Evolutionary conservation across 495 filamentous ascomycete species (phyloP).

Genomic region (Penicillium cinerascens): DNA sequence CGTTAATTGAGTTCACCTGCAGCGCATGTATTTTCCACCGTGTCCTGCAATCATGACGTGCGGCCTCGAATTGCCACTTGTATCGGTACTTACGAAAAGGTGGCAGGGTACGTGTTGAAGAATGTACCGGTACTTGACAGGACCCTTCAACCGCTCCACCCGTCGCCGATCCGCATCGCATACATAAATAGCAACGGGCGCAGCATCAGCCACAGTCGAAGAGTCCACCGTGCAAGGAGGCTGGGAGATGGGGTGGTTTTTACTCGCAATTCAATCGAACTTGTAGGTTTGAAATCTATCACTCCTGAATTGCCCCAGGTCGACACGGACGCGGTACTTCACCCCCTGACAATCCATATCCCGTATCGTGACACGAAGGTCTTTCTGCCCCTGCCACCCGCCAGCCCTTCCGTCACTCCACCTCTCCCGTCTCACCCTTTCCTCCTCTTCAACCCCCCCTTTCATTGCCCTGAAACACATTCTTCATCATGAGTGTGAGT

Average conservation of each 20-base stretch:
- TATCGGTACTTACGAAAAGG: neutral
- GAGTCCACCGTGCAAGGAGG: slow-evolving; percentile 8
- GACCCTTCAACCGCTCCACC: slow-evolving; percentile 10
- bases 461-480: neutral
- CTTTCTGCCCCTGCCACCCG: slow-evolving; percentile 11
- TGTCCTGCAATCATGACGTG: slow-evolving; percentile 18
- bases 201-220: slow-evolving; percentile 9
- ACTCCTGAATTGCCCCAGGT: neutral
- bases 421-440: slow-evolving; percentile 28
- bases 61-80: slow-evolving; percentile 13
- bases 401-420: slow-evolving; percentile 24
- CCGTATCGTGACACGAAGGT: neutral
- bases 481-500: slow-evolving; percentile 38
- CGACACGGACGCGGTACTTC: neutral
- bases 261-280: neutral
- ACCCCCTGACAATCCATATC: slow-evolving; percentile 14
- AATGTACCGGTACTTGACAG: neutral
- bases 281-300: neutral
- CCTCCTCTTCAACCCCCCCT: slow-evolving; percentile 11
- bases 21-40: neutral
- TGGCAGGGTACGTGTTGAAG: neutral
- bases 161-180: slow-evolving; percentile 2
- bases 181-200: slow-evolving; percentile 19
- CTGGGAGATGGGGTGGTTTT: neutral
- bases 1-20: neutral